Percentiles rank a stretch among this genome's conserved stretches.
Evolutionary conservation across 108 stramenopile genomes (phyloP).

Genomic region (Seminavis robusta): DNA sequence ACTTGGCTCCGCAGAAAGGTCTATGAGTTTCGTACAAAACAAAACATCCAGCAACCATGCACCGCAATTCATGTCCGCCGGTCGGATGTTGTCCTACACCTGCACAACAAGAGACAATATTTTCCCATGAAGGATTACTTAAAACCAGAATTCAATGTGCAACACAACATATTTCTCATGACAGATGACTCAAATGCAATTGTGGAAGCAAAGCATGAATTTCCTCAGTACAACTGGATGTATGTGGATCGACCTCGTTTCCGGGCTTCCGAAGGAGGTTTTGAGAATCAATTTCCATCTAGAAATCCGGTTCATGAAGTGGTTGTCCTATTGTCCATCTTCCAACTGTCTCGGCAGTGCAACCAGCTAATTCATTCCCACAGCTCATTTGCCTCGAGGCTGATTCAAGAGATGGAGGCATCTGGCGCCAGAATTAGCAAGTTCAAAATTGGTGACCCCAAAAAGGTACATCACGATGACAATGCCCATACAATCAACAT

Average conservation of each 20-base stretch:
- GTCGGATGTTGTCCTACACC: constrained; percentile 16
- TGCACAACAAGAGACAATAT: background rate
- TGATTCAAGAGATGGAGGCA: constrained; percentile 1
- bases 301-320: constrained; percentile 8
- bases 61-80: constrained; percentile 20
- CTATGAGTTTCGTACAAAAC: too few species aligned
- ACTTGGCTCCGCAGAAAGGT: constrained; percentile 21
- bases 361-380: constrained; percentile 3
- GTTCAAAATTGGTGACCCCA: too few species aligned
- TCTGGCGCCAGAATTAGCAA: too few species aligned
- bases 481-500: too few species aligned
- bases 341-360: constrained; percentile 8
- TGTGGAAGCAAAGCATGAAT: constrained; percentile 23
- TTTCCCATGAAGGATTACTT: constrained; percentile 9
- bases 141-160: background rate
- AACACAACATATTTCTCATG: constrained; percentile 21
- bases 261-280: constrained; percentile 17
- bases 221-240: constrained; percentile 17
- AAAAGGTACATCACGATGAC: too few species aligned
- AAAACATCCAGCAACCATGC: too few species aligned
- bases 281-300: constrained; percentile 22
- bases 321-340: constrained; percentile 1
- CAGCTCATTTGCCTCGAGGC: background rate
- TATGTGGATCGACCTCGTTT: constrained; percentile 18
- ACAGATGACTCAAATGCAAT: constrained; percentile 36